Base-by-base conservation (phyloP, 2,329 filamentous ascomycete species). In the Mariannaea sp. region DNA sequence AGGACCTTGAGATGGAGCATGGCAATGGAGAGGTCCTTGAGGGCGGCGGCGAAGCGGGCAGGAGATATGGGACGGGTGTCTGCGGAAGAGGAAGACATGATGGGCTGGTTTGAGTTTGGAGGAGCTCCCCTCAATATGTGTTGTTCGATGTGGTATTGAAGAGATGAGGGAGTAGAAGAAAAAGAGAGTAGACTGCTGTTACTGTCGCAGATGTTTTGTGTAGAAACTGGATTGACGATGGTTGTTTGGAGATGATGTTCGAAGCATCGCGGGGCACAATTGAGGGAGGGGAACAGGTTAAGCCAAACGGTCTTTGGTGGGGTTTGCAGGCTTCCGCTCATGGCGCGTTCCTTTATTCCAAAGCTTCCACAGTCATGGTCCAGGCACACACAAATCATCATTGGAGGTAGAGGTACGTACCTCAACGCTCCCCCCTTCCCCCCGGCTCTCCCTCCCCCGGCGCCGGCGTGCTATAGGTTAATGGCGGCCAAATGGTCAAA, bases 1-100 rank as follows among this genome's bases (percentile, higher is more conserved):
- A 88, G 82, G 54, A 87, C 82, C 73, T 92, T 92, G 71, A 88
- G 79, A 72, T 88, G 85, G 6, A 92, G 84, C 52, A 80, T 80
- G 57, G 81, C 79, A 60, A 86, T 70, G 33, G 87, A 82, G 50
- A 92, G 84, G 55, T 86, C 82, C 60, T 80, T 76, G 60, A 92
- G 79, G 19, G 89, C 89, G 56, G 78, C 75, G 66, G 85, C 83
- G 75, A 90, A 90, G 68, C 81, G 81, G 14, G 76, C 70, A 20
- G 84, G 75, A 39, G 80, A 73, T 67, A 90, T 90, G 53, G 87
- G 86, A 9, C 69, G 66, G 6, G 84, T 70, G 64, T 83, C 80
- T 51, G 82, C 77, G n/a, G 86, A 87, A 48, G 82, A 76, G 10
- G 82, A 76, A 10, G 85, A 86, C 85, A 89, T 88, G 57, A 40